A percentile compares a stretch with the other conserved stretches of the same genome.
Conservation (phyloP, 805 yeast genomes). For the Candida stauntonica region DNA sequence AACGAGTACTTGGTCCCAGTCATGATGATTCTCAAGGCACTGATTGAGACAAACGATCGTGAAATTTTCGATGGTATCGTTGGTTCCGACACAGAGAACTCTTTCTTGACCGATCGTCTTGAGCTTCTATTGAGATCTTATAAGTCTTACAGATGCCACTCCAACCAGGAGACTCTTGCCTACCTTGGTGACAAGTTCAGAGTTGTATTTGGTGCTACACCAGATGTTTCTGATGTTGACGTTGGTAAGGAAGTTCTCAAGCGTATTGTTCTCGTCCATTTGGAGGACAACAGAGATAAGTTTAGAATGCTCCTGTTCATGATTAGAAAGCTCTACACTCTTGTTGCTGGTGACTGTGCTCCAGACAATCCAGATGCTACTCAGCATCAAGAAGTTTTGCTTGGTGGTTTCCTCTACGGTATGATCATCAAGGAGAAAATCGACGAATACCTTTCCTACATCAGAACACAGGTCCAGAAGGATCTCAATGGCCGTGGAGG, state of each 20-base stretch:
- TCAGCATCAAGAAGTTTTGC: slow-evolving; percentile 93
- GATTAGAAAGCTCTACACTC: slow-evolving; percentile 90
- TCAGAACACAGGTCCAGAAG: slow-evolving; percentile 68
- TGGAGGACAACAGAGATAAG: slow-evolving; percentile 70
- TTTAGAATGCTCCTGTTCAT: slow-evolving; percentile 84
- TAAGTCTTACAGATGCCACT: slow-evolving; percentile 72
- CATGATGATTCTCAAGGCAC: slow-evolving; percentile 85
- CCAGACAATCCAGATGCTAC: slow-evolving; percentile 99
- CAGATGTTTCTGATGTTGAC: slow-evolving; percentile 82
- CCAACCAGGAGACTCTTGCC: slow-evolving; percentile 86
- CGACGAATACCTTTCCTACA: slow-evolving; percentile 80
- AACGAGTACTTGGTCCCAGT: slow-evolving; percentile 94
- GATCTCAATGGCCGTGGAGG: slow-evolving; percentile 79
- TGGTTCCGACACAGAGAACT: slow-evolving; percentile 80
- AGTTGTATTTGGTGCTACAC: slow-evolving; percentile 84
- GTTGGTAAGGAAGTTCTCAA: slow-evolving; percentile 83
- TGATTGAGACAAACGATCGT: slow-evolving; percentile 86
- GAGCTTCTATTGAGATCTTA: slow-evolving; percentile 87
- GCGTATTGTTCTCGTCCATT: slow-evolving; percentile 86
- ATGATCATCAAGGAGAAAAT: slow-evolving; percentile 95
- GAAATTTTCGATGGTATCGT: slow-evolving; percentile 95
- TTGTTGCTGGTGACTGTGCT: slow-evolving; percentile 94
- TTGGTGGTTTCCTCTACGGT: slow-evolving; percentile 95
- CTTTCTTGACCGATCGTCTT: slow-evolving; percentile 96
- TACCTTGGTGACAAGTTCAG: slow-evolving; percentile 95